phyloP scores from a whole-genome alignment of 1,139 yeast genomes.

The Scheffersomyces illinoinensis region DNA sequence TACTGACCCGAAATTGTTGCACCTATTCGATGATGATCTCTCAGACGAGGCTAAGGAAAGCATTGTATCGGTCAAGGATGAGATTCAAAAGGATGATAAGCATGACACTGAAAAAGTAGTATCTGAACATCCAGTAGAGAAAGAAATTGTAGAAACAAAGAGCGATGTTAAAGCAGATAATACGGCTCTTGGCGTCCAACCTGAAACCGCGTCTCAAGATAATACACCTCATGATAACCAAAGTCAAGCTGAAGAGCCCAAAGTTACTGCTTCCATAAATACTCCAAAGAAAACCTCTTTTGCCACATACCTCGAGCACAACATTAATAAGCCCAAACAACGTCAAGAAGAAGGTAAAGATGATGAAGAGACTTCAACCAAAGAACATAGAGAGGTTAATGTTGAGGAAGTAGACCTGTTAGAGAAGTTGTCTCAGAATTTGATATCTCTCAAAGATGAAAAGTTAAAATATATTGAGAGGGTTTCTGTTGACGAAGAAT shows the following conservation, averaged over 20 bases:
- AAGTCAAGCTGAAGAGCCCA: not conserved
- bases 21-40: conserved; percentile 16
- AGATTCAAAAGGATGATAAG: not conserved
- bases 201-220: not conserved
- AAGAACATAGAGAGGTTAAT: not conserved
- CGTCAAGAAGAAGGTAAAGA: not conserved
- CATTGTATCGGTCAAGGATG: not conserved
- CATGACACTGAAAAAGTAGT: not conserved
- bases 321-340: conserved; percentile 6
- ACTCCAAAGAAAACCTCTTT: conserved; percentile 11
- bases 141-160: not conserved
- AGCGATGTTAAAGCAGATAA: not conserved
- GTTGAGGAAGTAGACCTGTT: not conserved
- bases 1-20: conserved; percentile 12
- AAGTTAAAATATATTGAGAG: not conserved
- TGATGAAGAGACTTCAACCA: not conserved
- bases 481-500: not conserved
- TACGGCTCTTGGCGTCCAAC: no score
- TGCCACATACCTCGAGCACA: conserved; percentile 14
- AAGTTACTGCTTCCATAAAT: not conserved
- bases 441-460: not conserved
- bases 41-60: not conserved
- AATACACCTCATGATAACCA: not conserved
- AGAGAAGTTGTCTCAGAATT: not conserved
- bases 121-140: not conserved